Percentiles rank a stretch among this genome's conserved stretches.
phyloP scores from a whole-genome alignment of 352 stramenopile species.

The Globisporangium recalcitrans region DNA sequence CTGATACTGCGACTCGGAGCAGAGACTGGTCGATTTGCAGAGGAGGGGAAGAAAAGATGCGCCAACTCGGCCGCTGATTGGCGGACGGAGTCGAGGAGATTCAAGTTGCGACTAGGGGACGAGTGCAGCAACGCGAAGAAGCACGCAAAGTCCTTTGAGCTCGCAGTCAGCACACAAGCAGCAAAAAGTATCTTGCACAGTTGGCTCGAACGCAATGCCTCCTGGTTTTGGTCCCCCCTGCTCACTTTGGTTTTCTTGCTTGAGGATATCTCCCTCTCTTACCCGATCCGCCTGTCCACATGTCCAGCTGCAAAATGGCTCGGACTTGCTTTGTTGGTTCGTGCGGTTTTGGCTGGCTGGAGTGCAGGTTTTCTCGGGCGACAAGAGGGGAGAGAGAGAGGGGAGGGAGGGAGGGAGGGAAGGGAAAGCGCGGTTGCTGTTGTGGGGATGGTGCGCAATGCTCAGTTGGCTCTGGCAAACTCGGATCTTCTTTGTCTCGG shows the following conservation, averaged over 20 bases:
- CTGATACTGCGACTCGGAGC: slow-evolving; percentile 6
- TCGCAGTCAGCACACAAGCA: too few species aligned
- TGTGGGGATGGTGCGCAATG: not conserved
- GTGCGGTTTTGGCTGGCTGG: not conserved
- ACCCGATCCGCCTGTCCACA: not conserved
- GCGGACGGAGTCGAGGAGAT: slow-evolving; percentile 4
- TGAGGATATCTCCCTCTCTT: not conserved
- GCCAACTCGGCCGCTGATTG: slow-evolving; percentile 19
- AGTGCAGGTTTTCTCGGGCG: too few species aligned
- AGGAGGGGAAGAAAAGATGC: slow-evolving; percentile 22
- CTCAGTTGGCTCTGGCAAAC: too few species aligned
- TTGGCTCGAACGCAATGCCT: slow-evolving; percentile 6
- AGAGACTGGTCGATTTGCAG: slow-evolving; percentile 1
- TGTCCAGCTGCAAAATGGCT: not conserved
- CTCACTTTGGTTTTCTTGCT: not conserved
- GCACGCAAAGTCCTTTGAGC: too few species aligned
- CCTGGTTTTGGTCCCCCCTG: slow-evolving; percentile 7
- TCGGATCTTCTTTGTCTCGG: not conserved
- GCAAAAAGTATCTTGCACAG: slow-evolving; percentile 27
- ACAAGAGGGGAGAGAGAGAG: not conserved
- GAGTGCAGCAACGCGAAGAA: slow-evolving; percentile 1
- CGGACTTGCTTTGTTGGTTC: not conserved
- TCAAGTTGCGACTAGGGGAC: slow-evolving; percentile 5
- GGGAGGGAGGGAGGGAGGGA: not conserved
- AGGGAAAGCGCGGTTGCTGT: not conserved